These are phyloP conservation scores for Nicotiana benthamiana DNA, from an alignment of 257 asterid genomes.

Conservation along the genomic window DNA sequence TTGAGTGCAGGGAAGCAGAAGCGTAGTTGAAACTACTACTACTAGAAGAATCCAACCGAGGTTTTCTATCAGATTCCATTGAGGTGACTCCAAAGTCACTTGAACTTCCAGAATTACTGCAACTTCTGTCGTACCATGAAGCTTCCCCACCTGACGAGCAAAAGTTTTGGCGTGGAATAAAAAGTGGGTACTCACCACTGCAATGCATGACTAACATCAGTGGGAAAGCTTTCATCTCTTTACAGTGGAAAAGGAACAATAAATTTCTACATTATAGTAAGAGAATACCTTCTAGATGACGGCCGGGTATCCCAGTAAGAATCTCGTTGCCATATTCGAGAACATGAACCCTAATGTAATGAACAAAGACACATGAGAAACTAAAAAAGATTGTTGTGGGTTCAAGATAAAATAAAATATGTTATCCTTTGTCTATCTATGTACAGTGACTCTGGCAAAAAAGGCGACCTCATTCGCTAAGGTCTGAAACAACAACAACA, in stretches of 20 bases:
- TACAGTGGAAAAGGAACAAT: not conserved
- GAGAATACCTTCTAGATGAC: conserved; percentile 76
- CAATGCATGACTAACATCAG: conserved; percentile 18
- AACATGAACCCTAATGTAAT: conserved; percentile 77
- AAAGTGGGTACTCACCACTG: conserved; percentile 85
- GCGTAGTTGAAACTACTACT: conserved; percentile 66
- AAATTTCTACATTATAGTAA: conserved; percentile 1
- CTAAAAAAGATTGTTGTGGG: not conserved
- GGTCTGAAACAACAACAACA: too few relatives aligned
- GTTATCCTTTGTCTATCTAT: not conserved
- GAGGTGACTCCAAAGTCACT: conserved; percentile 86
- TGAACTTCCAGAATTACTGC: conserved; percentile 84
- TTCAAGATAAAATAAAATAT: not conserved
- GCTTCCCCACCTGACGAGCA: conserved; percentile 81
- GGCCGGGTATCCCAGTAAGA: conserved; percentile 98
- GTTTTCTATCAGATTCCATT: conserved; percentile 87
- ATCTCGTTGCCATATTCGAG: conserved; percentile 97
- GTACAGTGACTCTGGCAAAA: not conserved
- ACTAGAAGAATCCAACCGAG: conserved; percentile 63
- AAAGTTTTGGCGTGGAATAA: conserved; percentile 81
- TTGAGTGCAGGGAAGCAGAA: conserved; percentile 80
- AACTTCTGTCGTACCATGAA: conserved; percentile 95
- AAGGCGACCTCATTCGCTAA: not conserved
- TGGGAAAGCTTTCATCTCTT: not conserved
- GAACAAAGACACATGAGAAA: not conserved